Base-by-base conservation (phyloP, 1,139 yeast species). In the Debaryomyces psychrophilus region DNA sequence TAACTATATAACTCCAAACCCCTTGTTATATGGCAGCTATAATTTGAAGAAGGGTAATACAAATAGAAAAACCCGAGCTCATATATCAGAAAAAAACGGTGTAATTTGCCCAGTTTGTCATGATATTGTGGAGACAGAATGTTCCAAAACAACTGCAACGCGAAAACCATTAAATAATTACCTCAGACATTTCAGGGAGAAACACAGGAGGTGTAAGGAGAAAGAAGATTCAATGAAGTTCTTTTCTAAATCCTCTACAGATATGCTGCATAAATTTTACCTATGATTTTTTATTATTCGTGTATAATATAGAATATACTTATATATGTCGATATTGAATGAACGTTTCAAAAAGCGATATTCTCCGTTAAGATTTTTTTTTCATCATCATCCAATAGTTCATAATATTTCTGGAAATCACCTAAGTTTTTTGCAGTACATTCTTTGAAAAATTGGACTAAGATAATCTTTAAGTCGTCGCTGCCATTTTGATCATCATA, bases 401-500 rank as follows among this genome's bases (percentile, higher is more conserved):
- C 76, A 58, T 83, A 87, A 48, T 80, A 79, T 8, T 63, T 61
- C 54, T 75, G 75, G 67, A 88, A 87, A 15, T 75, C 66, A 1
- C 82, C 80, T 14, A 77, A 59, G 55, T 85, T 76, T 50, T 77
- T 76, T 6, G 75, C 53, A 0, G 85, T 80, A 51, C 86, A 79
- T 51, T 81, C 83, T 55, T 76, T 83, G 69, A 90, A 85, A 66
- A 90, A 88, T 22, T 68, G 73, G 8, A 77, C 60, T 46, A 90
- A 68, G 27, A 82, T 61, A 28, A 73, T 69, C 47, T 74, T 71
- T 45, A 79, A 64, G 17, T 72, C 75, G 29, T 71, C 78, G 45
- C 68, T 69, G 22, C 69, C 71, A 2, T 68, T 67, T 3, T 63
- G 60, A 22, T 68, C 72, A 12, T 68, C 69, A 34, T 58, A 58